Conservation (phyloP, 805 yeast genomes). For the Candida silvicultrix region DNA sequence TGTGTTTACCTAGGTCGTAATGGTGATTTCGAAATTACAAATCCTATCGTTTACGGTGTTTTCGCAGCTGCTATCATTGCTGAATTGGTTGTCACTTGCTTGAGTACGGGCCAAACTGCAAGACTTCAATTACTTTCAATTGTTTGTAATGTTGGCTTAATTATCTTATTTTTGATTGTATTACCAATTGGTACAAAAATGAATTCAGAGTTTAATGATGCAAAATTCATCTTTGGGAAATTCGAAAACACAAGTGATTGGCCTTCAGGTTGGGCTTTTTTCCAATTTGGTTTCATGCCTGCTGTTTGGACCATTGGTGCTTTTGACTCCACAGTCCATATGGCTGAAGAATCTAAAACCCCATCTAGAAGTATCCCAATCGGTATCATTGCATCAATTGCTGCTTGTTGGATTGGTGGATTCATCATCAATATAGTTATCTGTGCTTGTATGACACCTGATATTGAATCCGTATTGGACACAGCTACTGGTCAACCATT, state of each 20-base stretch:
- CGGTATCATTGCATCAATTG: conserved; percentile 55
- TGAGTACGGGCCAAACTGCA: conserved; percentile 48
- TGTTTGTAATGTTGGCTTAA: conserved; percentile 40
- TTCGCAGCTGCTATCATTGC: conserved; percentile 49
- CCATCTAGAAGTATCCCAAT: conserved; percentile 58
- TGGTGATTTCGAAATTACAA: conserved; percentile 43
- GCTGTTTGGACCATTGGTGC: conserved; percentile 74
- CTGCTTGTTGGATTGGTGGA: conserved; percentile 50
- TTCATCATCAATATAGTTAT: conserved; percentile 47
- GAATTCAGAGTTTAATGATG: conserved; percentile 34
- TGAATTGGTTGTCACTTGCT: conserved; percentile 42
- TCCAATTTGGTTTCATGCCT: conserved; percentile 49
- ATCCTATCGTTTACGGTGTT: conserved; percentile 51
- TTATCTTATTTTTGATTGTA: conserved; percentile 47
- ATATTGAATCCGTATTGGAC: conserved; percentile 33
- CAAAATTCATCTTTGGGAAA: conserved; percentile 47
- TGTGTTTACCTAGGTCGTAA: conserved; percentile 39
- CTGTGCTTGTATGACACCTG: conserved; percentile 46
- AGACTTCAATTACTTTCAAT: conserved; percentile 51
- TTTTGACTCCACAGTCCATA: conserved; percentile 64
- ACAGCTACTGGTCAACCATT: conserved; percentile 53
- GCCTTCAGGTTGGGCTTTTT: conserved; percentile 51
- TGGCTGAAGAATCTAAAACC: conserved; percentile 62
- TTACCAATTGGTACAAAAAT: conserved; percentile 45
- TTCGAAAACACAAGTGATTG: conserved; percentile 43